A percentile compares a stretch with the other conserved stretches of the same genome.
Evolutionary conservation across 176 grass and related monocot species (phyloP).

Genomic region (Musa acuminata): DNA sequence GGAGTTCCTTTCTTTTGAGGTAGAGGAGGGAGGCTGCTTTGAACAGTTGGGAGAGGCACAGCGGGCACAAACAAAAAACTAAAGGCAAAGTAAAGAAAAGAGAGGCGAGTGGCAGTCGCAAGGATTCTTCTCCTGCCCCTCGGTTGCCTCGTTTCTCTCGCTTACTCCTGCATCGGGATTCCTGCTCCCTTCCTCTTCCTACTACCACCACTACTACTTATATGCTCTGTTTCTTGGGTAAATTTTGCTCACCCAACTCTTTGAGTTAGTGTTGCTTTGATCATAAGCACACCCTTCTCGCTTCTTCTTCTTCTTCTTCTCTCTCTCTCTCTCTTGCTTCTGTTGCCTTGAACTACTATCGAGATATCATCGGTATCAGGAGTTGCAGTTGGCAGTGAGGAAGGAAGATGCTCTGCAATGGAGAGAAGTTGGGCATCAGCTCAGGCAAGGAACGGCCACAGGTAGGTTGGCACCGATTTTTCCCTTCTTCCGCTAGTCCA

Average conservation of each 20-base stretch:
- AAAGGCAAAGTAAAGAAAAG: background rate
- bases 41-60: background rate
- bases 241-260: background rate
- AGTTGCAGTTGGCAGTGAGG: background rate
- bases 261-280: background rate
- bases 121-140: conserved; percentile 7
- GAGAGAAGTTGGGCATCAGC: background rate
- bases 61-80: background rate
- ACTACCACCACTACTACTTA: background rate
- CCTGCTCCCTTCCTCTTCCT: background rate
- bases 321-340: background rate
- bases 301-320: background rate
- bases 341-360: too few relatives aligned
- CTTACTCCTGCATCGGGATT: conserved; percentile 2
- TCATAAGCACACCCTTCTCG: background rate
- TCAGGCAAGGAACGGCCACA: background rate
- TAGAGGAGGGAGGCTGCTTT: conserved; percentile 2
- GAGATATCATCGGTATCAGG: background rate
- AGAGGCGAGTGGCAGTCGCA: conserved; percentile 9
- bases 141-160: conserved; percentile 7
- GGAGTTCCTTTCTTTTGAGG: conserved; percentile 12
- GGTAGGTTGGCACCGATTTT: background rate
- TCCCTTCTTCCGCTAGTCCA: background rate
- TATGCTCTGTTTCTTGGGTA: background rate
- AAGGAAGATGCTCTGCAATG: conserved; percentile 5